Percentiles rank a stretch among this genome's conserved stretches.
These are phyloP conservation scores for Pelargonium citronellum DNA, from an alignment of 441 rosid species.

Conservation along the genomic window DNA sequence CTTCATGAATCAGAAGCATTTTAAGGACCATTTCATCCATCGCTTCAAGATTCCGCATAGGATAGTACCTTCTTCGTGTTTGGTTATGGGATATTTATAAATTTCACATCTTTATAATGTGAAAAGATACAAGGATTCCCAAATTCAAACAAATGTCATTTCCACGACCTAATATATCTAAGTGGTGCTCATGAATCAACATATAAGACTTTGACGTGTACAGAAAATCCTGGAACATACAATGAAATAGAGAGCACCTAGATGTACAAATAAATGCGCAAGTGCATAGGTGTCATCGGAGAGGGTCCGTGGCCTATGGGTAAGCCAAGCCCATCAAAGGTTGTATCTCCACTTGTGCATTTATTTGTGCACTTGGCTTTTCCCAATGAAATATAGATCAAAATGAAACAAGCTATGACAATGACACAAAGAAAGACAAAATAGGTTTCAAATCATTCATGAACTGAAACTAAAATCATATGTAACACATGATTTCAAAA, in stretches of 20 bases:
- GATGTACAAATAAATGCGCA: too few species aligned
- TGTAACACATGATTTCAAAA: too few species aligned
- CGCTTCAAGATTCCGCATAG: neutral
- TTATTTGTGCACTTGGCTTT: too few species aligned
- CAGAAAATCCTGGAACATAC: slow-evolving; percentile 78
- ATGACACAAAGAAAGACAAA: too few species aligned
- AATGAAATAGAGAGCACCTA: neutral
- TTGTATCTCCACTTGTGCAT: too few species aligned
- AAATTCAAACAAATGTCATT: slow-evolving; percentile 32
- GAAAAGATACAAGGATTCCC: slow-evolving; percentile 65
- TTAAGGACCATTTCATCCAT: neutral
- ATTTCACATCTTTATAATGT: slow-evolving; percentile 7
- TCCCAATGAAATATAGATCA: too few species aligned
- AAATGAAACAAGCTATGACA: too few species aligned
- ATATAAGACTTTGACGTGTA: slow-evolving; percentile 64
- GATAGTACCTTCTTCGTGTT: slow-evolving; percentile 5
- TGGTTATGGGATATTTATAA: neutral
- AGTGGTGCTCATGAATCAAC: neutral
- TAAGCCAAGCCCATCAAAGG: too few species aligned
- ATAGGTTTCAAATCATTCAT: too few species aligned
- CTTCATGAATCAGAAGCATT: neutral
- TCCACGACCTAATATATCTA: neutral
- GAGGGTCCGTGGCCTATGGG: too few species aligned
- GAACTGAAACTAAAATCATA: too few species aligned
- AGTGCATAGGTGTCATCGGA: neutral